Percentiles rank a stretch among this genome's conserved stretches.
Evolutionary conservation across 1,284 basidiomycete genomes (phyloP).

Genomic region (Macrocystidia cucumis): DNA sequence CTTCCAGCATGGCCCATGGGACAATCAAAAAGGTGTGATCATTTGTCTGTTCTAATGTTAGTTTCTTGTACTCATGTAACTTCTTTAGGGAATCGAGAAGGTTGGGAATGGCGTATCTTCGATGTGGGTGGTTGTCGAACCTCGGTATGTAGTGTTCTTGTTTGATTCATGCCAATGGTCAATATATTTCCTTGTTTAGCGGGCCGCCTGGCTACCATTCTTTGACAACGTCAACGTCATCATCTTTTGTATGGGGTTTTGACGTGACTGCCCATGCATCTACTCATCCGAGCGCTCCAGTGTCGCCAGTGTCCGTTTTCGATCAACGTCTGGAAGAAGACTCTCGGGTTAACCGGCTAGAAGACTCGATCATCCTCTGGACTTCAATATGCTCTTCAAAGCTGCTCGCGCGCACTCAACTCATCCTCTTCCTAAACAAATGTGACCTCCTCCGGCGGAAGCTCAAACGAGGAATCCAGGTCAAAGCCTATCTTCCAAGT

Average conservation of each 20-base stretch:
- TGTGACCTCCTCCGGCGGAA: conserved; percentile 55
- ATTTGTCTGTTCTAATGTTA: conserved; percentile 7
- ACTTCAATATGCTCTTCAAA: conserved; percentile 47
- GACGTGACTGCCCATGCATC: conserved; percentile 13
- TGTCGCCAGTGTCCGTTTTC: conserved; percentile 46
- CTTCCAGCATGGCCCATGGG: conserved; percentile 36
- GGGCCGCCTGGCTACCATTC: conserved; percentile 55
- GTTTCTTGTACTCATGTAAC: conserved; percentile 7
- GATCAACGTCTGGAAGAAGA: conserved; percentile 59
- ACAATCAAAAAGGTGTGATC: conserved; percentile 20
- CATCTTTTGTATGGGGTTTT: conserved; percentile 28
- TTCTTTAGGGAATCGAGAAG: conserved; percentile 24
- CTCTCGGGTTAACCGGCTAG: conserved; percentile 46
- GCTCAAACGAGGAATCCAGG: conserved; percentile 43
- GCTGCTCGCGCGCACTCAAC: conserved; percentile 44
- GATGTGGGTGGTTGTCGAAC: conserved; percentile 59
- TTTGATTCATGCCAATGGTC: conserved; percentile 1
- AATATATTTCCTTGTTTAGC: conserved; percentile 22
- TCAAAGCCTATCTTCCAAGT: conserved; percentile 45
- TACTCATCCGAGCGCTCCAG: conserved; percentile 12
- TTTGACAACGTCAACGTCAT: conserved; percentile 50
- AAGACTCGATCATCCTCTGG: conserved; percentile 55
- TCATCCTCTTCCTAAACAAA: conserved; percentile 61
- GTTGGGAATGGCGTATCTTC: conserved; percentile 56
- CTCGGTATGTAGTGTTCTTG: conserved; percentile 25